phyloP scores from a whole-genome alignment of 495 filamentous ascomycete species.

The Aspergillus hancockii region DNA sequence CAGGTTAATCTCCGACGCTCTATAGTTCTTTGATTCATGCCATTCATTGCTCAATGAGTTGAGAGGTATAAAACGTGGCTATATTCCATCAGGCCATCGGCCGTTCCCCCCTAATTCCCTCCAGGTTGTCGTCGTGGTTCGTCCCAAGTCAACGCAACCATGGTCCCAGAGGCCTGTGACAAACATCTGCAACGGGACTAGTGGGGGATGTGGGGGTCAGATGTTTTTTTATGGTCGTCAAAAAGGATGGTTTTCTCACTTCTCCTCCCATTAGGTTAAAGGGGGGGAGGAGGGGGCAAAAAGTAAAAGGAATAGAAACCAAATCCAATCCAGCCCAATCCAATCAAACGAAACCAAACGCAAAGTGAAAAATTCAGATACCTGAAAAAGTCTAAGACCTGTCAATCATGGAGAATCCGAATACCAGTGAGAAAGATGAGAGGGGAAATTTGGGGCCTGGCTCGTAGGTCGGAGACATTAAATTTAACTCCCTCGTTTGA shows the following conservation, averaged over 20 bases:
- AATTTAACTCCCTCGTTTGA: slow-evolving; percentile 15
- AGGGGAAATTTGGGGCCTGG: neutral
- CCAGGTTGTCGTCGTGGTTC: slow-evolving; percentile 2
- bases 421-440: neutral
- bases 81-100: neutral
- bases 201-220: slow-evolving; percentile 17
- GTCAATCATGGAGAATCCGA: slow-evolving; percentile 13
- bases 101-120: slow-evolving; percentile 11
- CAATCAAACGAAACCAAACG: neutral
- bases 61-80: neutral
- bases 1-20: too few relatives aligned
- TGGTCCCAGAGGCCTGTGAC: slow-evolving; percentile 23
- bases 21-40: too few relatives aligned
- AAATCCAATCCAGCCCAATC: neutral
- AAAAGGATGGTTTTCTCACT: neutral
- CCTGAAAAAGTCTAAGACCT: slow-evolving; percentile 1
- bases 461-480: slow-evolving; percentile 2
- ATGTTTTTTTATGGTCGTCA: neutral
- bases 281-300: too few relatives aligned
- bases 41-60: too few relatives aligned
- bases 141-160: slow-evolving; percentile 15
- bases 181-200: slow-evolving; percentile 17
- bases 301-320: neutral
- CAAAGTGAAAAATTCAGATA: neutral
- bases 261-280: neutral